These are phyloP conservation scores for Erucastrum elatum DNA, from an alignment of 345 rosid species.

Conservation along the genomic window DNA sequence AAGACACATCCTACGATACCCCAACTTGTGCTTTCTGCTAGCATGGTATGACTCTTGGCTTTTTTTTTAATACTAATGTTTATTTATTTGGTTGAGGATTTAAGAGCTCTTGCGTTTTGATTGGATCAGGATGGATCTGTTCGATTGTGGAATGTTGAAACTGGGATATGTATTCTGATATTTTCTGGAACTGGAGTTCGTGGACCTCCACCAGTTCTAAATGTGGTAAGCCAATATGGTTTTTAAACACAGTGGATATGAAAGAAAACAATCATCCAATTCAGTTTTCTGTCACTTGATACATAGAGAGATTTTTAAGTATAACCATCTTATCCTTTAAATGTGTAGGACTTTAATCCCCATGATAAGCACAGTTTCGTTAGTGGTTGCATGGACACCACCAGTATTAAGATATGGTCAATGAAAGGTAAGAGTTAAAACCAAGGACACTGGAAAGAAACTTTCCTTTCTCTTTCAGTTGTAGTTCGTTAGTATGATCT, in stretches of 20 bases:
- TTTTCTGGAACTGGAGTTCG: slow-evolving; percentile 99
- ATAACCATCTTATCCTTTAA: slow-evolving; percentile 19
- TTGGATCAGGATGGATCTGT: slow-evolving; percentile 86
- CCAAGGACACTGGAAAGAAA: slow-evolving; percentile 9
- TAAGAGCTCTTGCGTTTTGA: slow-evolving; percentile 28
- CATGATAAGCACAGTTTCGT: slow-evolving; percentile 78
- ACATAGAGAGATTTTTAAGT: neutral
- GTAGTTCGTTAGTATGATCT: neutral
- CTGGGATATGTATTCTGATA: slow-evolving; percentile 92
- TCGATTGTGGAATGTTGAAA: slow-evolving; percentile 92
- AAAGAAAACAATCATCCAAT: neutral
- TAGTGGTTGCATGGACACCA: slow-evolving; percentile 97
- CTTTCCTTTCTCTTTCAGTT: slow-evolving; percentile 4
- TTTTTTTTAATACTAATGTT: slow-evolving; percentile 11
- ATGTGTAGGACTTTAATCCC: slow-evolving; percentile 86
- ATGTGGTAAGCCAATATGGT: slow-evolving; percentile 66
- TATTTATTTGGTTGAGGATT: slow-evolving; percentile 2
- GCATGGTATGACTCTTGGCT: slow-evolving; percentile 57
- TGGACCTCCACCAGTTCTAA: slow-evolving; percentile 68
- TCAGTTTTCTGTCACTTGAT: slow-evolving; percentile 10
- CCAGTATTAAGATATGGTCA: slow-evolving; percentile 85
- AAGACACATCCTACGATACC: slow-evolving; percentile 90
- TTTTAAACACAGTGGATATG: neutral
- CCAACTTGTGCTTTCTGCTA: slow-evolving; percentile 87
- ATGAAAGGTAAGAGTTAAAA: slow-evolving; percentile 69